Evolutionary conservation across 108 stramenopile genomes (phyloP).

Genomic region (Chaetoceros tenuissimus): DNA sequence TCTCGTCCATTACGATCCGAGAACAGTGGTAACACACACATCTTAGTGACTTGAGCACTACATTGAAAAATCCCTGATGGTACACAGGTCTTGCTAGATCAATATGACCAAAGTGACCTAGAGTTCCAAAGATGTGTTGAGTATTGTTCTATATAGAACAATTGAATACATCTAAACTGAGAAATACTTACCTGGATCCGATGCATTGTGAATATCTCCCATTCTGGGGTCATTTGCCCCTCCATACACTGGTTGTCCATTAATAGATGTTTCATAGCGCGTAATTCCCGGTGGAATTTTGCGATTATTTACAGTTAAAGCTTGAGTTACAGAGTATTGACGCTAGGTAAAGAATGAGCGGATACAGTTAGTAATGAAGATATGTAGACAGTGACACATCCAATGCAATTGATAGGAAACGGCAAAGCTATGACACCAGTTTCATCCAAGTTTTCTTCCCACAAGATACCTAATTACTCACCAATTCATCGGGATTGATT

Average conservation of each 20-base stretch:
- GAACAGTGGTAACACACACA: conserved; percentile 95
- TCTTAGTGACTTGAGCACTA: conserved; percentile 79
- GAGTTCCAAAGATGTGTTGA: too few relatives aligned
- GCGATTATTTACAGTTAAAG: conserved; percentile 82
- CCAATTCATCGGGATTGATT: conserved; percentile 92
- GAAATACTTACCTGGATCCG: conserved; percentile 57
- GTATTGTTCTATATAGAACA: too few relatives aligned
- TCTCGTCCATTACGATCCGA: conserved; percentile 65
- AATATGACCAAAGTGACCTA: conserved; percentile 97
- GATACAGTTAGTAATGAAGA: background rate
- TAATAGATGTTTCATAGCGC: conserved; percentile 77
- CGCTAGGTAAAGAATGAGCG: conserved; percentile 21
- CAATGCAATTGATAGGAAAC: background rate
- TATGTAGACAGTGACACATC: background rate
- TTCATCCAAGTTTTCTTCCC: too few relatives aligned
- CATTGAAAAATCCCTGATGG: conserved; percentile 92
- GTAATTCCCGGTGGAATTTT: conserved; percentile 91
- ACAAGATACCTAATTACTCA: conserved; percentile 25
- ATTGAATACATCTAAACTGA: too few relatives aligned
- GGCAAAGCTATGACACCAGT: too few relatives aligned
- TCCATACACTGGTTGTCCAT: conserved; percentile 93
- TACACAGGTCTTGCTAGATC: conserved; percentile 94
- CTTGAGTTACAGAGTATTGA: conserved; percentile 91
- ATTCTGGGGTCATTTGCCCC: conserved; percentile 97
- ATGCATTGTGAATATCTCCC: conserved; percentile 84